Base-by-base conservation (phyloP, 2,329 filamentous ascomycete species). In the Lasiodiplodia gonubiensis region DNA sequence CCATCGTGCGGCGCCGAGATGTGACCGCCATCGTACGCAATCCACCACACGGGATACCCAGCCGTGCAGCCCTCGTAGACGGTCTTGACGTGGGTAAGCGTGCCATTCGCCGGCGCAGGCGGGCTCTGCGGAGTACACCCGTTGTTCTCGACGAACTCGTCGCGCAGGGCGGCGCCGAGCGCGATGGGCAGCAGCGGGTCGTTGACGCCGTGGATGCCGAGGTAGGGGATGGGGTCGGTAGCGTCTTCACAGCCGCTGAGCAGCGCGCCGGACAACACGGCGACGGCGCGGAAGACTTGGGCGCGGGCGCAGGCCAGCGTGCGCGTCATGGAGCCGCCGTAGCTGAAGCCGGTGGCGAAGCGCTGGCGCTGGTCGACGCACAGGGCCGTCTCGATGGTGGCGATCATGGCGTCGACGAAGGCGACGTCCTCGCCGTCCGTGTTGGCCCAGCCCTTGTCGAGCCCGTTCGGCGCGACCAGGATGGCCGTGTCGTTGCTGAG, bases 281-380 rank as follows among this genome's bases (percentile, higher is more conserved):
- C 77, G 21, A 84, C 77, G 51, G 79, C 82, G 39, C 78, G 77
- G 72, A 82, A 78, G 59, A 74, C 73, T 21, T 72, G 70, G 4
- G 80, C 76, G 18, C 78, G 77, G 2, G 80, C 76, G 70, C 81
- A 84, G 3, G 82, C 81, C 16, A 83, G 71, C 1, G 78, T 74
- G 71, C 76, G 81, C 3, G 75, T 77, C 79, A 84, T 83, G 53
- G 78, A 77, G 49, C 76, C 81, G 46, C 82, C 81, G 70, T 81
- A 83, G 68, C 78, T 80, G 72, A 81, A 83, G n/a, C 81, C 81
- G 1, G 80, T 80, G 30, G 80, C 75, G 72, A 83, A 84, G 66
- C 80, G 75, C 64, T 78, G 76, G 52, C 72, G 74, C 67, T 79
- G 73, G 68, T 84, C 77, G 33, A 84, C 72, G 68, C 82, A 84